These are phyloP conservation scores for Bipolaris bicolor DNA, from an alignment of 2,329 filamentous ascomycete genomes.

Conservation along the genomic window DNA sequence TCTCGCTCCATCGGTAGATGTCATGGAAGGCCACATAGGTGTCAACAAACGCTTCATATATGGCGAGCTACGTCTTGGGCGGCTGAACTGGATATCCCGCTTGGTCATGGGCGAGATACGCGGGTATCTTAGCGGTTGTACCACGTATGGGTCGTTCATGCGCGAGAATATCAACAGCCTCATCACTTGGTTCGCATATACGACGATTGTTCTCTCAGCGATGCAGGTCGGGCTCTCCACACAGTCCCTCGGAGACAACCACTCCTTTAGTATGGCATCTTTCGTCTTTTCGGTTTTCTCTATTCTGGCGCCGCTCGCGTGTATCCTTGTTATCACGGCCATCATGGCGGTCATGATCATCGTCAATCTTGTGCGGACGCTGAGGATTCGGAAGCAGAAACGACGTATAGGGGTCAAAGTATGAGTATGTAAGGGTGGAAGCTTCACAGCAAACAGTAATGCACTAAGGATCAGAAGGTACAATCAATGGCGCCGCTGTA, in stretches of 20 bases:
- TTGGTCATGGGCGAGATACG: slow-evolving; percentile 18
- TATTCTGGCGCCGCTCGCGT: slow-evolving; percentile 27
- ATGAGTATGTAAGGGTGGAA: neutral
- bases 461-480: neutral
- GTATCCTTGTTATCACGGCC: slow-evolving; percentile 19
- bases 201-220: slow-evolving; percentile 34
- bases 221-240: slow-evolving; percentile 36
- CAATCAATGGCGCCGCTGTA: too few species aligned
- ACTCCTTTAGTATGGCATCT: slow-evolving; percentile 30
- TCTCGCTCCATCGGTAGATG: neutral
- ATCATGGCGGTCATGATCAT: slow-evolving; percentile 20
- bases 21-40: slow-evolving; percentile 5
- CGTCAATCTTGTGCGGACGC: slow-evolving; percentile 14
- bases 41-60: slow-evolving; percentile 36
- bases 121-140: slow-evolving; percentile 31
- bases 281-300: slow-evolving; percentile 32
- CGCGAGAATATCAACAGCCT: slow-evolving; percentile 32
- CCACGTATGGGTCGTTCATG: slow-evolving; percentile 33
- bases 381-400: slow-evolving; percentile 21
- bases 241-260: slow-evolving; percentile 17
- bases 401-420: slow-evolving; percentile 8
- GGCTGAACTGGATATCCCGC: slow-evolving; percentile 36
- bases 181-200: slow-evolving; percentile 33
- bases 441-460: neutral
- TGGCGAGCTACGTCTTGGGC: slow-evolving; percentile 32